Evolutionary conservation across 192 early-diverging fungal species (phyloP).

Genomic region (Backusella tuberculispora): DNA sequence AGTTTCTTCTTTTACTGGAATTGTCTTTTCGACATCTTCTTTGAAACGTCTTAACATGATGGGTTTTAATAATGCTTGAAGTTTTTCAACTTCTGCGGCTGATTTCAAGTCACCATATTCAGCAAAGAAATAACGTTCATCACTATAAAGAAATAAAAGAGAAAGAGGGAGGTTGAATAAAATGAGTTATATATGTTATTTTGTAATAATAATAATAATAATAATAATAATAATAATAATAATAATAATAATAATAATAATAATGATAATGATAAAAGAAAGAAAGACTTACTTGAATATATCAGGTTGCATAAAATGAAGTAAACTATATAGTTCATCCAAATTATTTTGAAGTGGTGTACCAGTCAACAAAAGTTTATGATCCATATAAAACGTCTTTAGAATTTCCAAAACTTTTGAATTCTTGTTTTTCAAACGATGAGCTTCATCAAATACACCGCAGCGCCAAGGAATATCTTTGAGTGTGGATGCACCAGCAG

Average conservation of each 20-base stretch:
- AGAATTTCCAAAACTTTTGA: conserved; percentile 81
- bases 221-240: too few species aligned
- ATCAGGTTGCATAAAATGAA: conserved; percentile 83
- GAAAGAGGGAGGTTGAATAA: background rate
- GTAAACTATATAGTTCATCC: conserved; percentile 80
- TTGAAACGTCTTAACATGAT: conserved; percentile 87
- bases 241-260: too few species aligned
- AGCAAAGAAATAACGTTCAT: conserved; percentile 67
- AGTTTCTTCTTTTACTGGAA: conserved; percentile 91
- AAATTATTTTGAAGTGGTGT: conserved; percentile 85
- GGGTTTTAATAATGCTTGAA: conserved; percentile 79
- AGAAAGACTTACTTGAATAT: conserved; percentile 53
- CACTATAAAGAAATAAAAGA: conserved; percentile 33
- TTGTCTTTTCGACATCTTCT: conserved; percentile 87
- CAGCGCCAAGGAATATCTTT: conserved; percentile 72
- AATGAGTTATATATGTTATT: background rate
- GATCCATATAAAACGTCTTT: conserved; percentile 76
- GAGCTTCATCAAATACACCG: conserved; percentile 84
- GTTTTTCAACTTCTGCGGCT: conserved; percentile 75
- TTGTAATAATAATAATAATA: background rate
- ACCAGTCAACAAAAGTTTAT: conserved; percentile 79
- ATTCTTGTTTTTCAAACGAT: conserved; percentile 83
- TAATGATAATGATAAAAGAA: background rate
- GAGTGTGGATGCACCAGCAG: conserved; percentile 65
- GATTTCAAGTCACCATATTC: conserved; percentile 73